Percentiles rank a stretch among this genome's conserved stretches.
These are phyloP conservation scores for Pyrenula massariospora DNA, from an alignment of 495 filamentous ascomycete species.

Conservation along the genomic window DNA sequence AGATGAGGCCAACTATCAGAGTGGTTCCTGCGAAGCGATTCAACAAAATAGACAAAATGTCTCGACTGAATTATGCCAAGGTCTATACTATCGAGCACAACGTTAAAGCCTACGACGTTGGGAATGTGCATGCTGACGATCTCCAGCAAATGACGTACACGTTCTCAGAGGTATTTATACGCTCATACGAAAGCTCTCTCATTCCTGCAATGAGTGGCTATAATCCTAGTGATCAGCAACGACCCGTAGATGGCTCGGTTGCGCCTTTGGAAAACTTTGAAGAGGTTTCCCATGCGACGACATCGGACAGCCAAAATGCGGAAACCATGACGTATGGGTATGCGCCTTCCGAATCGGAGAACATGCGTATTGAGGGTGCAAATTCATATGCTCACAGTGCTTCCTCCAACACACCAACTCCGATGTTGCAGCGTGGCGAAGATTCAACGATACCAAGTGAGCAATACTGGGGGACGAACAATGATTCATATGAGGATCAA, in stretches of 20 bases:
- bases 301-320: neutral
- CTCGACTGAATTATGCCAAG: constrained; percentile 34
- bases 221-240: too few relatives aligned
- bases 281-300: neutral
- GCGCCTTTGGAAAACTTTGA: neutral
- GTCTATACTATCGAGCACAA: constrained; percentile 37
- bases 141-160: neutral
- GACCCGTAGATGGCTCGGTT: neutral
- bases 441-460: neutral
- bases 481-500: neutral
- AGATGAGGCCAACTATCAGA: constrained; percentile 10
- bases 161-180: too few relatives aligned
- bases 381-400: too few relatives aligned
- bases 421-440: neutral
- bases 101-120: constrained; percentile 27
- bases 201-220: too few relatives aligned
- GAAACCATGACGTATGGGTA: neutral
- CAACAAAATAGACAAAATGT: constrained; percentile 22
- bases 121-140: constrained; percentile 1
- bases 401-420: neutral
- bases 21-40: constrained; percentile 13
- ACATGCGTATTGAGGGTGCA: neutral
- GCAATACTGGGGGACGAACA: neutral
- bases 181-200: too few relatives aligned
- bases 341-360: neutral